Conservation (phyloP, 805 yeast species). For the Kuraishia floccosa region DNA sequence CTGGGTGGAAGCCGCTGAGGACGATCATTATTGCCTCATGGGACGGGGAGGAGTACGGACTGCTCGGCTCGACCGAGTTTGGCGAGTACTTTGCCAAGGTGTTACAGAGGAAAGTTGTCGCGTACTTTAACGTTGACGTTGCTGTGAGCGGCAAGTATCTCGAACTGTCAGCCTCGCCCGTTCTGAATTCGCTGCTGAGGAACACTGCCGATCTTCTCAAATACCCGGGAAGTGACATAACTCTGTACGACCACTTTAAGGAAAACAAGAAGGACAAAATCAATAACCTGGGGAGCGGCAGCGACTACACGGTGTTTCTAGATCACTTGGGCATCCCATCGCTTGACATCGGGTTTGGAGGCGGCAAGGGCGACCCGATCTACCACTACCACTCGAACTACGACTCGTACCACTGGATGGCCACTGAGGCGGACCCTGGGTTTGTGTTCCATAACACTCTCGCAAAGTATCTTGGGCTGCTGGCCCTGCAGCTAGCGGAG, state of each 20-base stretch:
- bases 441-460: constrained; percentile 46
- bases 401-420: constrained; percentile 67
- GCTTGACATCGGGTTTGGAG: constrained; percentile 45
- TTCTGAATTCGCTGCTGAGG: constrained; percentile 34
- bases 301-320: constrained; percentile 54
- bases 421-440: constrained; percentile 47
- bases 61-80: constrained; percentile 41
- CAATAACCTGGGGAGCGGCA: constrained; percentile 51
- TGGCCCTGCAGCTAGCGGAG: constrained; percentile 37
- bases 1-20: constrained; percentile 22
- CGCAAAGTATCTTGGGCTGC: constrained; percentile 40
- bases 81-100: constrained; percentile 46
- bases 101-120: constrained; percentile 41
- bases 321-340: constrained; percentile 53
- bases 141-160: constrained; percentile 47
- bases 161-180: constrained; percentile 45
- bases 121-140: constrained; percentile 62
- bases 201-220: constrained; percentile 30
- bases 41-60: constrained; percentile 26
- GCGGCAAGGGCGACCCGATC: constrained; percentile 36
- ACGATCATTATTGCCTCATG: constrained; percentile 15
- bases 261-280: constrained; percentile 20
- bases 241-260: constrained; percentile 24
- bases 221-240: constrained; percentile 27
- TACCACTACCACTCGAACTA: constrained; percentile 72